Base-by-base conservation (phyloP, 1,284 basidiomycete genomes). In the Hymenochaete sp. region DNA sequence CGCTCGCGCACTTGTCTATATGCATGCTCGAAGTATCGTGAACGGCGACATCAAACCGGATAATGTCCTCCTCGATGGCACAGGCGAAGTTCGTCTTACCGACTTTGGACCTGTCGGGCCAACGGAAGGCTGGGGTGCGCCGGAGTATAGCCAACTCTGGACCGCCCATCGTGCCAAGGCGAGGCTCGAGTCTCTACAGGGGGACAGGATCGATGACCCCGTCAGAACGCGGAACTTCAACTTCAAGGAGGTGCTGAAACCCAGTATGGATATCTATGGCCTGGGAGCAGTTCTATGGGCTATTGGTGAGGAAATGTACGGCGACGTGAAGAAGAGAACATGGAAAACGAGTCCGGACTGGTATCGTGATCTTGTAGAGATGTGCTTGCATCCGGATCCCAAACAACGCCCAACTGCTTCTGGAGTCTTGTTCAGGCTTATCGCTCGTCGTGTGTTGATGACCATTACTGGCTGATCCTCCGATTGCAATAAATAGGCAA, bases 31-130 rank as follows among this genome's bases (percentile, higher is more conserved):
- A 14, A 25, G 24, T 4, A 41, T 41, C 8, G 25, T 10, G 13
- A 41, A 41, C n/a, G 39, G 39, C 13, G 39, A 41, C 18, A 10
- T 41, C 9, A 41, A 41, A 14, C 39, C 39, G n/a, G 39, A 41
- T 14, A 41, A 41, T 27, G 39, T 41, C 10, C 39, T 41, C 3
- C 25, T 41, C 19, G 39, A 41, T 41, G 39, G 39, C n/a, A 13
- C 8, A 14, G 39, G 22, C 7, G 24, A 18, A 4, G 24, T 41
- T 25, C 18, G 39, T 10, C 18, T 41, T 4, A 18, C 19, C 6
- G 39, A 41, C n/a, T 41, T 41, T 14, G 39, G 22, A 10, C 39
- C 39, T 10, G 39, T 27, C 3, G 39, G 39, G 25, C 39, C 39
- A n/a, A 41, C 39, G 24, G 19, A 27, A 10, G 39, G 39, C n/a